Conservation (phyloP, 306 rosid species). For the Trifolium pratense region DNA sequence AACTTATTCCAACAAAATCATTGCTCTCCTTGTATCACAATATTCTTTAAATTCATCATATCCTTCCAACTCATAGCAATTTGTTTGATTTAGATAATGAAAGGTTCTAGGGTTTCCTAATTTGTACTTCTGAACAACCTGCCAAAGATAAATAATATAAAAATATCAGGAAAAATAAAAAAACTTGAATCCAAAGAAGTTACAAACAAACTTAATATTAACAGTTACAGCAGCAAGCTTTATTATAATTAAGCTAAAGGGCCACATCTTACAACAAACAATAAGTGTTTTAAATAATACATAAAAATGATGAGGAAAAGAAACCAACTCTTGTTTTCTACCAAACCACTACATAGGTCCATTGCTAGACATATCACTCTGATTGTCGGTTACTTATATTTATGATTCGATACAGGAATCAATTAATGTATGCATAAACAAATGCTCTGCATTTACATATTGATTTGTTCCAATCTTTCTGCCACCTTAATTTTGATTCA, state of each 20-base stretch:
- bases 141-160: conserved; percentile 36
- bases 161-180: conserved; percentile 31
- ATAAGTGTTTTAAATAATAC: too few species aligned
- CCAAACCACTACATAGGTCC: conserved; percentile 28
- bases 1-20: conserved; percentile 93
- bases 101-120: conserved; percentile 84
- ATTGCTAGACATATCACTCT: conserved; percentile 24
- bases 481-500: conserved; percentile 34
- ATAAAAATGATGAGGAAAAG: too few species aligned
- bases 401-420: conserved; percentile 36
- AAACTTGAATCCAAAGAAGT: conserved; percentile 30
- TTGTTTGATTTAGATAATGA: conserved; percentile 92
- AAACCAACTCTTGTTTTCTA: too few species aligned
- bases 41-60: conserved; percentile 86
- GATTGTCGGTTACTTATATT: conserved; percentile 29
- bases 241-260: conserved; percentile 35
- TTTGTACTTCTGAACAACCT: conserved; percentile 83
- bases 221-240: conserved; percentile 9
- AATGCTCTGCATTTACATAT: conserved; percentile 35
- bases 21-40: conserved; percentile 80
- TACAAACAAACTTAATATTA: conserved; percentile 14
- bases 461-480: conserved; percentile 25
- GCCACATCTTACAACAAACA: conserved; percentile 26
- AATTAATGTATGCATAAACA: conserved; percentile 26
- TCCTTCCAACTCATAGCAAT: conserved; percentile 86